Conservation (phyloP, 495 filamentous ascomycete genomes). For the Penicillium macrosclerotiorum region DNA sequence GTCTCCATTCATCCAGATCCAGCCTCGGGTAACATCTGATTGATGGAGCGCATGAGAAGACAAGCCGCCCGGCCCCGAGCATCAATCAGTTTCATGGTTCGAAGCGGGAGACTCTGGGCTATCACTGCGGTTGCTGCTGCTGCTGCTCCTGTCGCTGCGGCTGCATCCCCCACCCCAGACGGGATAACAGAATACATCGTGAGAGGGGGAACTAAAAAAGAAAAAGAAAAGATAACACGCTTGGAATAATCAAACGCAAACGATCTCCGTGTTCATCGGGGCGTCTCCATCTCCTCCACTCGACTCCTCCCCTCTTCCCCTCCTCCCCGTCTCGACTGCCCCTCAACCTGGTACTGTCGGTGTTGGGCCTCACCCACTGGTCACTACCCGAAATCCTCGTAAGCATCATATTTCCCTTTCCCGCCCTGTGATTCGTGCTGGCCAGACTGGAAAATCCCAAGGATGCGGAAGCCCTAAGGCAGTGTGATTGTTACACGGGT, state of each 20-base stretch:
- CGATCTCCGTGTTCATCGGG: no score
- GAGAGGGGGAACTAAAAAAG: no score
- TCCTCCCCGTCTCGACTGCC: not conserved
- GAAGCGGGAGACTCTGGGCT: no score
- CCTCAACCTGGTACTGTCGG: constrained; percentile 3
- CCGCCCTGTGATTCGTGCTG: constrained; percentile 10
- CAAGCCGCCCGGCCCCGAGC: constrained; percentile 13
- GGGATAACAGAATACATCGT: no score
- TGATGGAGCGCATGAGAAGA: constrained; percentile 12
- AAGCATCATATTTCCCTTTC: constrained; percentile 18
- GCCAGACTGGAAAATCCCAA: constrained; percentile 9
- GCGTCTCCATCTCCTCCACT: no score
- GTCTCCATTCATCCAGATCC: constrained; percentile 12
- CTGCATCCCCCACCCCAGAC: constrained; percentile 3
- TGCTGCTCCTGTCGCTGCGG: no score
- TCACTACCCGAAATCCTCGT: constrained; percentile 12
- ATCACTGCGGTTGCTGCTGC: no score
- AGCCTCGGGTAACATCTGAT: constrained; percentile 25
- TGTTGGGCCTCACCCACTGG: not conserved
- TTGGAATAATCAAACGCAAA: no score
- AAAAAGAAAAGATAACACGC: no score
- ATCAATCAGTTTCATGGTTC: constrained; percentile 18
- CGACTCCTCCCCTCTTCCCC: no score
- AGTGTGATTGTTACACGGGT: constrained; percentile 31
- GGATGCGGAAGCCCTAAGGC: constrained; percentile 27